A percentile compares a stretch with the other conserved stretches of the same genome.
Evolutionary conservation across 495 filamentous ascomycete species (phyloP).

Genomic region (Rostrohypoxylon terebratum): DNA sequence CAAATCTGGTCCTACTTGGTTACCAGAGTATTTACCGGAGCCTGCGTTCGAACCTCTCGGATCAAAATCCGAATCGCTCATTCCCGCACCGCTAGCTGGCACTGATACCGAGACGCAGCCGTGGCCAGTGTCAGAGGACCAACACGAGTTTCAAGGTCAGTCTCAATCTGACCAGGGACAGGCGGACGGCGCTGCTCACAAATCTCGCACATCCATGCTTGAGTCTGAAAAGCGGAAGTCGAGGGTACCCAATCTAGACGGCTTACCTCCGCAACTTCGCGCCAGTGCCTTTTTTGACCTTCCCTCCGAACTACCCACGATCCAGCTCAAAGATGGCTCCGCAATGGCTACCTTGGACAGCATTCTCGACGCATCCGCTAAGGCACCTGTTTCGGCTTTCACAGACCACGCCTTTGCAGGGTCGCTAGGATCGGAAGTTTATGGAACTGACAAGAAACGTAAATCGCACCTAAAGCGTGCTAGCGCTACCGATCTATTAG

Average conservation of each 20-base stretch:
- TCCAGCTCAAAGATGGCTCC: slow-evolving; percentile 81
- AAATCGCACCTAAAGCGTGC: slow-evolving; percentile 49
- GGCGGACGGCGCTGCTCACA: slow-evolving; percentile 28
- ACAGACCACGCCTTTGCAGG: slow-evolving; percentile 92
- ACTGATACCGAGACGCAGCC: slow-evolving; percentile 16
- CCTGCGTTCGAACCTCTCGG: slow-evolving; percentile 50
- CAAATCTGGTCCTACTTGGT: slow-evolving; percentile 54
- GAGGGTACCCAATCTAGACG: slow-evolving; percentile 55
- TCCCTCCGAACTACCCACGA: slow-evolving; percentile 62
- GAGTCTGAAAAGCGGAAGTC: slow-evolving; percentile 55
- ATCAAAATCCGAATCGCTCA: slow-evolving; percentile 16
- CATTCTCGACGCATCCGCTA: slow-evolving; percentile 93
- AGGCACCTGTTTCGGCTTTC: slow-evolving; percentile 92
- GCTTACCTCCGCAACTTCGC: slow-evolving; percentile 86
- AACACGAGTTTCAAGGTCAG: slow-evolving; percentile 15
- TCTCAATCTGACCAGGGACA: background rate
- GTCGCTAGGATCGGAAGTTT: slow-evolving; percentile 73
- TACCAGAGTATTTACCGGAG: slow-evolving; percentile 57
- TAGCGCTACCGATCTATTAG: slow-evolving; percentile 38
- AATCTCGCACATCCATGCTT: slow-evolving; percentile 45
- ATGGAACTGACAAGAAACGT: slow-evolving; percentile 63
- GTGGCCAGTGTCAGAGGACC: background rate
- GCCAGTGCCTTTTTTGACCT: slow-evolving; percentile 92
- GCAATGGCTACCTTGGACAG: slow-evolving; percentile 91
- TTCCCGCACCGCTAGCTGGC: slow-evolving; percentile 6